Conservation (phyloP, 2,329 filamentous ascomycete species). For the Chalaropsis thielavioides region DNA sequence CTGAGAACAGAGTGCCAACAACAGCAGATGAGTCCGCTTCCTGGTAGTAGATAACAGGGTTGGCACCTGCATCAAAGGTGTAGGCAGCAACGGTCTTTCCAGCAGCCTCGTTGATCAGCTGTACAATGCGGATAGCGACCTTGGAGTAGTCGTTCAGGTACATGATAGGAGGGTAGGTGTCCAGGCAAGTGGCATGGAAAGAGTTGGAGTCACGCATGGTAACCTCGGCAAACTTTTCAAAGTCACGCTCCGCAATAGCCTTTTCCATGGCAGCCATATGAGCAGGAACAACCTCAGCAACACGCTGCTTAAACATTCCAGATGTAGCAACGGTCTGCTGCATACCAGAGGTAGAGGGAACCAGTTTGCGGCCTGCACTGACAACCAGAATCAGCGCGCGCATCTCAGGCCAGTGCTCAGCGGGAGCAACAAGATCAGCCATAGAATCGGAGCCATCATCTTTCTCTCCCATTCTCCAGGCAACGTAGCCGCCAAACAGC, state of each 20-base stretch:
- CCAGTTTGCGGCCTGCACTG: conserved; percentile 88
- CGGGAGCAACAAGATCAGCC: conserved; percentile 77
- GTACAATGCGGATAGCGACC: conserved; percentile 75
- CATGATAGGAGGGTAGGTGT: conserved; percentile 94
- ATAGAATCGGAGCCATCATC: conserved; percentile 73
- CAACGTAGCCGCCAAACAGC: conserved; percentile 89
- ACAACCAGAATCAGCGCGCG: conserved; percentile 81
- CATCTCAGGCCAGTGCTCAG: conserved; percentile 91
- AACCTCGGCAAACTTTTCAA: conserved; percentile 71
- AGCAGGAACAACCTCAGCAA: conserved; percentile 60
- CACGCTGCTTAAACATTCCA: conserved; percentile 67
- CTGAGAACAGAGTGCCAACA: conserved; percentile 60
- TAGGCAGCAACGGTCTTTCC: conserved; percentile 78
- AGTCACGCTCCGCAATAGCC: conserved; percentile 65
- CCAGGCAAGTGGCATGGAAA: conserved; percentile 89
- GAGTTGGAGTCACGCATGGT: conserved; percentile 96
- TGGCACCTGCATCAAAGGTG: conserved; percentile 94
- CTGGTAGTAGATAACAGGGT: conserved; percentile 91
- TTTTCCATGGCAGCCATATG: conserved; percentile 77
- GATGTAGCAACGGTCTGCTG: conserved; percentile 90
- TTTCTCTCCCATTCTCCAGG: conserved; percentile 69
- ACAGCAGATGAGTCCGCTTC: conserved; percentile 61
- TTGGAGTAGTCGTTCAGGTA: conserved; percentile 93
- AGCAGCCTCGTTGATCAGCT: conserved; percentile 69
- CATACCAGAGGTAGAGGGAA: conserved; percentile 87